Conservation (phyloP, 148 eudicot genomes). For the Nyssa sinensis region DNA sequence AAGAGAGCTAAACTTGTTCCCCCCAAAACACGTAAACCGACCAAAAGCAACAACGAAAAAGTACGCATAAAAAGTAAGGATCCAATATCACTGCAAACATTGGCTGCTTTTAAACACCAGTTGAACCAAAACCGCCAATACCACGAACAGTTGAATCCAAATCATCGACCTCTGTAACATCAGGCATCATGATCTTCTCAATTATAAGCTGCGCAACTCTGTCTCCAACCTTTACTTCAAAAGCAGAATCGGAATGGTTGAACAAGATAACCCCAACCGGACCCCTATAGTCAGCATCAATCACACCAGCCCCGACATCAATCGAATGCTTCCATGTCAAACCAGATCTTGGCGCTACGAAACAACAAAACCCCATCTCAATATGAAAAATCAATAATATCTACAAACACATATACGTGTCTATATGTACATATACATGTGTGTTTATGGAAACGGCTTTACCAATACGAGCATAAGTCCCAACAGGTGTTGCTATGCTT, state of each 20-base stretch:
- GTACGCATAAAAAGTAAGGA: background rate
- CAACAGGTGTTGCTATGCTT: constrained; percentile 79
- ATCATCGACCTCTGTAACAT: constrained; percentile 77
- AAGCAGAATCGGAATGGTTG: constrained; percentile 67
- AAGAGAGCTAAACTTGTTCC: background rate
- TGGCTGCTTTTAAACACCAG: constrained; percentile 39
- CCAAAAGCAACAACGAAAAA: background rate
- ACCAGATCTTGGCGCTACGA: constrained; percentile 86
- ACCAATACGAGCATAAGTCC: constrained; percentile 83
- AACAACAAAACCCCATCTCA: background rate
- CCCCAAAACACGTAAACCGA: too few species aligned
- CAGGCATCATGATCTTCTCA: constrained; percentile 73
- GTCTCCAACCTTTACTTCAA: constrained; percentile 75
- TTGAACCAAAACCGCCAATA: constrained; percentile 80
- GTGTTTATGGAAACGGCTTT: background rate
- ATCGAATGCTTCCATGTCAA: constrained; percentile 89
- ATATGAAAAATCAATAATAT: background rate
- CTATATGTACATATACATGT: background rate
- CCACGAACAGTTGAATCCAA: constrained; percentile 72
- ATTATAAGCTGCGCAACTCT: constrained; percentile 84
- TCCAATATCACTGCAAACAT: too few species aligned
- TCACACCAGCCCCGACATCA: constrained; percentile 90
- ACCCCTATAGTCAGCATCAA: constrained; percentile 86
- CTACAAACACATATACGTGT: background rate
- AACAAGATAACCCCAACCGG: constrained; percentile 77